Evolutionary conservation across 176 grass and related monocot genomes (phyloP).

Genomic region (Oryza officinalis): DNA sequence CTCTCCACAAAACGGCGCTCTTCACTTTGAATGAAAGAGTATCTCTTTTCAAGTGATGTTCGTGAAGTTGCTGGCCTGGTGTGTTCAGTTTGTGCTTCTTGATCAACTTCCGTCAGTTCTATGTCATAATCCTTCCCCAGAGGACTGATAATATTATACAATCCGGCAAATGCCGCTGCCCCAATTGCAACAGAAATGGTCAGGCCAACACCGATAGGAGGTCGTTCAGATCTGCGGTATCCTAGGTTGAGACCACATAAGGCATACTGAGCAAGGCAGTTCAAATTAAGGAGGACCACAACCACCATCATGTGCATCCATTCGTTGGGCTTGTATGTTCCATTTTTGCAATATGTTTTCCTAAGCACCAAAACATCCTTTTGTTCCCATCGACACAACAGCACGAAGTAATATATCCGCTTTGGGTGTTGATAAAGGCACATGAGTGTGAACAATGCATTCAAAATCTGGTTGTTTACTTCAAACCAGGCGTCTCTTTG

Average conservation of each 20-base stretch:
- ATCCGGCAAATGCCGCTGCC: constrained; percentile 57
- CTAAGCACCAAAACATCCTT: constrained; percentile 70
- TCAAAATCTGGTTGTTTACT: constrained; percentile 93
- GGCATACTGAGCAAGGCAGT: constrained; percentile 81
- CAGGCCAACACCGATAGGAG: constrained; percentile 66
- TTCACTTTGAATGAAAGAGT: constrained; percentile 55
- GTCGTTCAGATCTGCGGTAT: constrained; percentile 61
- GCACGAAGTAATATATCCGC: constrained; percentile 70
- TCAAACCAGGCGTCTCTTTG: constrained; percentile 85
- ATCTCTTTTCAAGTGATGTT: constrained; percentile 47
- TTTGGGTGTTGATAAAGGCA: constrained; percentile 87
- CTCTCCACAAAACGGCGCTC: constrained; percentile 52
- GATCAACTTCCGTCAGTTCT: constrained; percentile 37
- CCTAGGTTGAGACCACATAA: constrained; percentile 84
- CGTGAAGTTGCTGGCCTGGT: constrained; percentile 25
- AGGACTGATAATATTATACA: constrained; percentile 76
- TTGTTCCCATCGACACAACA: constrained; percentile 66
- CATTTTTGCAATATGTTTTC: constrained; percentile 90
- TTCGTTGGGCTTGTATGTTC: constrained; percentile 75
- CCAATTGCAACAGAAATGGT: constrained; percentile 64
- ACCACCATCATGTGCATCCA: constrained; percentile 94
- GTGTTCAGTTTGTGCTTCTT: constrained; percentile 53
- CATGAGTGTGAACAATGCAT: constrained; percentile 96
- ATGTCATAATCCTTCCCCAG: constrained; percentile 80
- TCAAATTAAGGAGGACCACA: constrained; percentile 73